These are phyloP conservation scores for Cercospora berteroae DNA, from an alignment of 2,329 filamentous ascomycete species.

Conservation along the genomic window DNA sequence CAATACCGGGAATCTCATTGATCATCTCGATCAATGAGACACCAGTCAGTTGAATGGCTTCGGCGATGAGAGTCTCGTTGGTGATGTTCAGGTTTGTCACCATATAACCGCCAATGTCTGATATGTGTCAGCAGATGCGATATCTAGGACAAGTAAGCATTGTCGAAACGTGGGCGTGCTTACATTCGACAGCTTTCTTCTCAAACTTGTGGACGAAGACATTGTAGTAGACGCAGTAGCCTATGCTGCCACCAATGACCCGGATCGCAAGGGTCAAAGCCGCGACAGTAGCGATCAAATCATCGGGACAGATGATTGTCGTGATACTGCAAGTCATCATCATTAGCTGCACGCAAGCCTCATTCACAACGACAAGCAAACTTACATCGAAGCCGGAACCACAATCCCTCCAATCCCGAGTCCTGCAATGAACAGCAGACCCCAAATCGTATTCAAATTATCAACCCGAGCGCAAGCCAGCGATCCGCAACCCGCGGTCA, in stretches of 20 bases:
- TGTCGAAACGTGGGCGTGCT: background rate
- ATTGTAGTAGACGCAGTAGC: constrained; percentile 41
- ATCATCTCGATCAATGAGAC: constrained; percentile 53
- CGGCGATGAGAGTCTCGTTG: constrained; percentile 41
- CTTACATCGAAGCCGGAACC: constrained; percentile 60
- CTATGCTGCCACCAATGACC: constrained; percentile 65
- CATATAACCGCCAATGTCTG: constrained; percentile 55
- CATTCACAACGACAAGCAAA: background rate
- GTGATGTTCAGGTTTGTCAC: constrained; percentile 49
- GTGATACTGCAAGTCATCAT: constrained; percentile 30
- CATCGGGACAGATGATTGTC: constrained; percentile 67
- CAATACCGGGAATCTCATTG: constrained; percentile 52
- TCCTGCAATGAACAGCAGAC: constrained; percentile 52
- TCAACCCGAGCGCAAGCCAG: constrained; percentile 33
- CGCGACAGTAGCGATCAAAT: constrained; percentile 67
- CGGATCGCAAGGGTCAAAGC: constrained; percentile 68
- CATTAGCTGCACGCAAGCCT: background rate
- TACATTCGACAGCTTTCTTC: constrained; percentile 38
- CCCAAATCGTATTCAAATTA: constrained; percentile 34
- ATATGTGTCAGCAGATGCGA: constrained; percentile 5
- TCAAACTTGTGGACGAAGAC: constrained; percentile 41
- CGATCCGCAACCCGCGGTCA: constrained; percentile 58
- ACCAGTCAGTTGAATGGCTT: constrained; percentile 55
- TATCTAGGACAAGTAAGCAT: background rate
- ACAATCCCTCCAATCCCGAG: constrained; percentile 67